A percentile compares a stretch with the other conserved stretches of the same genome.
These are phyloP conservation scores for Fomitopsis serialis DNA, from an alignment of 768 basidiomycete species.

Conservation along the genomic window DNA sequence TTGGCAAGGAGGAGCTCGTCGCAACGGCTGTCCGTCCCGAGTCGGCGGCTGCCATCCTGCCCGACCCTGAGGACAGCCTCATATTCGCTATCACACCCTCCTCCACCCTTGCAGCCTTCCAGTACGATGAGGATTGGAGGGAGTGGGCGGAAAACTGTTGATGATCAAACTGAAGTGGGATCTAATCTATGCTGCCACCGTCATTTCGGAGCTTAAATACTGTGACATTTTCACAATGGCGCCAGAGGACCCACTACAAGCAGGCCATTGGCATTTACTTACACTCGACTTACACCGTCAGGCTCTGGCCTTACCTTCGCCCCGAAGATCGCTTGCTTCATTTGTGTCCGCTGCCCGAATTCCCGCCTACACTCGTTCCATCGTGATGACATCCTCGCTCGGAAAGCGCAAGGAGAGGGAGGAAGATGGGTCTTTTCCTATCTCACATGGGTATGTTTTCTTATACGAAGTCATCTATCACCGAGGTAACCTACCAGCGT, in stretches of 20 bases:
- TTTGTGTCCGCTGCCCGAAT: no score
- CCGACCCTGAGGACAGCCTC: background rate
- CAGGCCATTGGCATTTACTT: no score
- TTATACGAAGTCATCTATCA: no score
- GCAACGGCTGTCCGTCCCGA: background rate
- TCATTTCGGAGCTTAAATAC: background rate
- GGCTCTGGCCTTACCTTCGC: no score
- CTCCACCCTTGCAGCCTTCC: background rate
- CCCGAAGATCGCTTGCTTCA: no score
- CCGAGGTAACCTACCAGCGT: background rate
- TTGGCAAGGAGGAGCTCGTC: slow-evolving; percentile 1
- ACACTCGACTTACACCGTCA: no score
- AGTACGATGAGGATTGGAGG: slow-evolving; percentile 1
- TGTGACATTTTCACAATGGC: no score
- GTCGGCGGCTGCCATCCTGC: background rate
- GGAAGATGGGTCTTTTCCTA: slow-evolving; percentile 5
- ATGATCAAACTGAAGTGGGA: background rate
- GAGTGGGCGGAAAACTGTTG: slow-evolving; percentile 2
- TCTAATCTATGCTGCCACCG: background rate
- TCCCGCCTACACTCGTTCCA: no score
- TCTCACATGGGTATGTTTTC: slow-evolving; percentile 10
- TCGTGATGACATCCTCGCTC: slow-evolving; percentile 9
- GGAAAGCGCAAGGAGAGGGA: slow-evolving; percentile 17
- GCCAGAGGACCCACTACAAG: no score
- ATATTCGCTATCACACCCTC: background rate